Evolutionary conservation across 1,284 basidiomycete genomes (phyloP).

Genomic region (Ganoderma leucocontextum): DNA sequence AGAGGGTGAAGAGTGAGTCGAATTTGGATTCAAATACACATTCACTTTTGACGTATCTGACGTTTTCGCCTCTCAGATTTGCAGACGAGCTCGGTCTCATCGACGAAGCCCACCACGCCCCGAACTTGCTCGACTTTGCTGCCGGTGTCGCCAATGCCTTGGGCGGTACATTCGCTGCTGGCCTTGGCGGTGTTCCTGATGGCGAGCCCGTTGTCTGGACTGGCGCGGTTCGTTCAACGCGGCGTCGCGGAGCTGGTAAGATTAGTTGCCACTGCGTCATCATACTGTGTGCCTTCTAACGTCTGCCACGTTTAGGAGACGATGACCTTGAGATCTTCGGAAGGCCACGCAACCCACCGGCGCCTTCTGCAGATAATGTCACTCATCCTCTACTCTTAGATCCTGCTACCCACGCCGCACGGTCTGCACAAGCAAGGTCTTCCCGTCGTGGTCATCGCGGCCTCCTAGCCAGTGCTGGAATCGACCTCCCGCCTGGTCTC

Average conservation of each 20-base stretch:
- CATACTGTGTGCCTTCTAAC: neutral
- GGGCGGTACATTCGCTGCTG: conserved; percentile 34
- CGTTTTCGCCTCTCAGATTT: conserved; percentile 46
- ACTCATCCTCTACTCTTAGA: conserved; percentile 89
- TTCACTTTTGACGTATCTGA: neutral
- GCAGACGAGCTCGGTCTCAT: conserved; percentile 57
- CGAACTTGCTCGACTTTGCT: conserved; percentile 64
- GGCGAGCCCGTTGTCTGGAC: conserved; percentile 56
- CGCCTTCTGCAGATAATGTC: conserved; percentile 66
- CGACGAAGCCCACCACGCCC: conserved; percentile 45
- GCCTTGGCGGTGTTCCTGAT: conserved; percentile 48
- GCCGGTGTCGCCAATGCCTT: conserved; percentile 55
- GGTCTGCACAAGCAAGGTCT: conserved; percentile 56
- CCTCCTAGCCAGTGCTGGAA: conserved; percentile 54
- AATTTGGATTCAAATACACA: conserved; percentile 28
- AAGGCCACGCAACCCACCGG: conserved; percentile 57
- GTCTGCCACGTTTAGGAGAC: conserved; percentile 43
- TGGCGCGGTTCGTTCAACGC: conserved; percentile 49
- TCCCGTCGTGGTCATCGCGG: conserved; percentile 63
- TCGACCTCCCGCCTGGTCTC: conserved; percentile 75
- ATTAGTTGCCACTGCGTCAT: neutral
- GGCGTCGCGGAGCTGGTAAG: conserved; percentile 61
- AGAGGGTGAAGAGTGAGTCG: conserved; percentile 70
- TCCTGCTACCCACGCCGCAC: conserved; percentile 53
- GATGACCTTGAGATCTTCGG: conserved; percentile 72